Evolutionary conservation across 495 filamentous ascomycete genomes (phyloP).

Genomic region (Pyronema domesticum): DNA sequence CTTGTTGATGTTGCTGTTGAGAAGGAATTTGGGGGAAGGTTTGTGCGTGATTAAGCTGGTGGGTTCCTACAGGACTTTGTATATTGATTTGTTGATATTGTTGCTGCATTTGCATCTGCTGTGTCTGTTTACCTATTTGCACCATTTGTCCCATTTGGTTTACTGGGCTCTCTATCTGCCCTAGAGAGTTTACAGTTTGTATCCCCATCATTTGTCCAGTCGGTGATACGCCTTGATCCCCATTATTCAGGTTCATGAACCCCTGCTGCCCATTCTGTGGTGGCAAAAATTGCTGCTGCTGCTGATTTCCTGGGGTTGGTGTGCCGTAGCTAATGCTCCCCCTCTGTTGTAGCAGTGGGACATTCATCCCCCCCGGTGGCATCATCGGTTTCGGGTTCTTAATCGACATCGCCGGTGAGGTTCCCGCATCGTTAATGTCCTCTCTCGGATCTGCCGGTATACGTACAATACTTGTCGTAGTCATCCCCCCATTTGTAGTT

Average conservation of each 20-base stretch:
- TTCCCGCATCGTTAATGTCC: not conserved
- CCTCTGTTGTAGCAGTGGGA: not conserved
- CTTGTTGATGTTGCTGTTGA: not conserved
- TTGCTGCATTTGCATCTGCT: constrained; percentile 3
- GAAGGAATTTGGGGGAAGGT: not conserved
- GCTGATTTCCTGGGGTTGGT: not conserved
- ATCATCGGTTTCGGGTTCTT: constrained; percentile 1
- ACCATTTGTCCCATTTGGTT: not conserved
- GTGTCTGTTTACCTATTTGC: not conserved
- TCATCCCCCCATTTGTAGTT: not conserved
- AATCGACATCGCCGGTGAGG: not conserved
- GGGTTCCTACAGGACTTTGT: not conserved
- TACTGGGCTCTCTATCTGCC: not conserved
- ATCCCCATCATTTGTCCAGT: not conserved
- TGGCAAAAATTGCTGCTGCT: not conserved
- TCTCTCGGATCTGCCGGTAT: not conserved
- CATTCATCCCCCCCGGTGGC: not conserved
- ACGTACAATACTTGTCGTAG: not conserved
- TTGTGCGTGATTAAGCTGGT: not conserved
- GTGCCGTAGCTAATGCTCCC: not conserved
- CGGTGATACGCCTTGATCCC: not conserved
- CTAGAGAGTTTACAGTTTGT: no score
- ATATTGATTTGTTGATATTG: not conserved
- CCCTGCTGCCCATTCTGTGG: not conserved
- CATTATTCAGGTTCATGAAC: not conserved